These are phyloP conservation scores for Talaromyces pinophilus DNA, from an alignment of 2,329 filamentous ascomycete genomes.

Conservation along the genomic window DNA sequence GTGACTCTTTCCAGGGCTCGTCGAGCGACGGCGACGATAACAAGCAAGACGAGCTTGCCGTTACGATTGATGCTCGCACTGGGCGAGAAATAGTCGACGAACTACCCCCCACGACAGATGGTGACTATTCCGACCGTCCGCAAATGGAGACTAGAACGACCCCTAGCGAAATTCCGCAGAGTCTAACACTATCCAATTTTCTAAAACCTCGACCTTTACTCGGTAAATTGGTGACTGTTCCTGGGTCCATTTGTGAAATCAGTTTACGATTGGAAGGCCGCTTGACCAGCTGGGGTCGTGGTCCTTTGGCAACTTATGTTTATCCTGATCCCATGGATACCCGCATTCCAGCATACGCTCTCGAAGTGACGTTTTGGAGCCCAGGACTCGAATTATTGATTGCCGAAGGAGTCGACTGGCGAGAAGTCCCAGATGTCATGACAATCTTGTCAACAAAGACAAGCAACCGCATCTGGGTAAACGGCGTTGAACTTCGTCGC, in stretches of 20 bases:
- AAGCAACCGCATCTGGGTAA: slow-evolving; percentile 73
- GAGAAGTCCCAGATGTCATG: slow-evolving; percentile 57
- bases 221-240: slow-evolving; percentile 66
- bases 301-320: slow-evolving; percentile 65
- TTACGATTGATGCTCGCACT: slow-evolving; percentile 48
- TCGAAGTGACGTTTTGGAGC: slow-evolving; percentile 75
- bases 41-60: slow-evolving; percentile 37
- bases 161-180: slow-evolving; percentile 21
- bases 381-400: slow-evolving; percentile 64
- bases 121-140: slow-evolving; percentile 24
- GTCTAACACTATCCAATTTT: slow-evolving; percentile 27
- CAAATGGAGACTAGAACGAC: slow-evolving; percentile 22
- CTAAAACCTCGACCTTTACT: slow-evolving; percentile 49
- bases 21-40: neutral
- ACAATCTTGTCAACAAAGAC: slow-evolving; percentile 79
- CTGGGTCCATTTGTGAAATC: slow-evolving; percentile 65
- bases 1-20: slow-evolving; percentile 19
- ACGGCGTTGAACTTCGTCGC: slow-evolving; percentile 65
- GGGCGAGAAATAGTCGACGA: slow-evolving; percentile 37
- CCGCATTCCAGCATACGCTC: slow-evolving; percentile 77
- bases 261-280: slow-evolving; percentile 66
- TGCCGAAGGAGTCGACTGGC: slow-evolving; percentile 59
- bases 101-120: slow-evolving; percentile 24
- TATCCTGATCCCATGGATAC: slow-evolving; percentile 65
- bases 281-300: slow-evolving; percentile 76